Evolutionary conservation across 345 rosid genomes (phyloP), one percentile per base, ranked within the genome.

Genomic region (Clausena lansium): DNA sequence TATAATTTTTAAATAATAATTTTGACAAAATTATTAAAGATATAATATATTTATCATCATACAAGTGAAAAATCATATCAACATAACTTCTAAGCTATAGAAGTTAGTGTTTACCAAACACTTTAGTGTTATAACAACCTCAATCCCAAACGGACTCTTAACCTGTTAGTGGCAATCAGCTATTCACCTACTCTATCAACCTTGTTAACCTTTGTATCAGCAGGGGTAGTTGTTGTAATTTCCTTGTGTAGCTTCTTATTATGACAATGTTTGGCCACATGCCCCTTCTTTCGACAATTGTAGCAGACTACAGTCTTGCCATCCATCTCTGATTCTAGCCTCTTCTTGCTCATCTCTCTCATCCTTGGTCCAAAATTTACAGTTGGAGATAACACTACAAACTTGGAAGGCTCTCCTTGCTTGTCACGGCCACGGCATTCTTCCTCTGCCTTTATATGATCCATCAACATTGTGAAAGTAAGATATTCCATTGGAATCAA

Each of bases 271-370:
- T 77, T 83, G 22, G 91, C 52, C n/a, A 83, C 6, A 83, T 93
- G 99, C 38, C 97, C 98, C 52, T 67, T 88, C 88, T 79, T 92
- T 59, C 91, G 91, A 71, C 98, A 92, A 54, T 71, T 84, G 74
- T 79, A 77, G 77, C 98, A 89, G 72, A 77, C 39, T 1, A 74
- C 35, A 25, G 41, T 47, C 75, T 76, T 85, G 78, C 83, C 78
- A 67, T 81, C 80, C 32, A 14, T 63, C 72, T 83, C 89, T 57
- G 82, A 64, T 71, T 84, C 89, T 74, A 30, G 85, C 75, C 71
- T 88, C 84, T 84, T 86, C 83, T 80, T 73, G 54, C 70, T 73
- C 36, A 81, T 76, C 59, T 83, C 86, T 78, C 75, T 80, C 35
- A 57, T 47, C 62, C 87, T 83, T 28, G 84, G 87, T 68, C 85